Base-by-base conservation (phyloP, 2,329 filamentous ascomycete species). In the Lithohypha guttulata region DNA sequence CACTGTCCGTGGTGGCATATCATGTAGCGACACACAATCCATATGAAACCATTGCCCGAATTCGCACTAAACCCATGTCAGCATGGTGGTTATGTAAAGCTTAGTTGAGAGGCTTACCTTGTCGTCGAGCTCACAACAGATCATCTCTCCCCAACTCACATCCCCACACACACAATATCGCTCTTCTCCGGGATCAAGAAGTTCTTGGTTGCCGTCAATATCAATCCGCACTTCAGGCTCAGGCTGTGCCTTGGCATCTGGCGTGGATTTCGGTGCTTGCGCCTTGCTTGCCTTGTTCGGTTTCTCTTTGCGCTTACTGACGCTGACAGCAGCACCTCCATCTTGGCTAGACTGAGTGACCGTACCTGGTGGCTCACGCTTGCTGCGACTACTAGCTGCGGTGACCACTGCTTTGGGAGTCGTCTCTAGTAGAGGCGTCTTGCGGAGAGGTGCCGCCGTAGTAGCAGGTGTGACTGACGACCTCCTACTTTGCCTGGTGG, bases 11-110 rank as follows among this genome's bases (percentile, higher is more conserved):
- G 68, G 66, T 6, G 76, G 76, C 21, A 74, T 64, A 38, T 75
- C 72, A 5, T 63, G 62, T 13, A 80, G 60, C 10, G 68, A 66
- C 18, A 80, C 68, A 46, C 76, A 80, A 23, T 66, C 64, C 32
- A 79, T 65, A 51, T 80, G 76, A 54, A 80, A 80, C 76, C 76
- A 80, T 58, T 79, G 46, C n/a, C 50, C 75, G 29, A 66, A 70
- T 46, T 77, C 73, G 56, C 76, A 80, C 68, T 77, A 25, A 25
- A 17, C 15, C 18, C n/a, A 6, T 9, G 26, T 39, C 6, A 17
- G 26, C 32, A n/a, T 31, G 19, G 11, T 22, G 18, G 7, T 23
- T 2, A 37, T 14, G 31, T 13, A 28, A 26, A 30, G 35, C 26
- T 29, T 30, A 19, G 23, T 29, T 27, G 25, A 34, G 26, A n/a